phyloP scores from a whole-genome alignment of 2,329 filamentous ascomycete genomes.

The Fusarium torreyae region DNA sequence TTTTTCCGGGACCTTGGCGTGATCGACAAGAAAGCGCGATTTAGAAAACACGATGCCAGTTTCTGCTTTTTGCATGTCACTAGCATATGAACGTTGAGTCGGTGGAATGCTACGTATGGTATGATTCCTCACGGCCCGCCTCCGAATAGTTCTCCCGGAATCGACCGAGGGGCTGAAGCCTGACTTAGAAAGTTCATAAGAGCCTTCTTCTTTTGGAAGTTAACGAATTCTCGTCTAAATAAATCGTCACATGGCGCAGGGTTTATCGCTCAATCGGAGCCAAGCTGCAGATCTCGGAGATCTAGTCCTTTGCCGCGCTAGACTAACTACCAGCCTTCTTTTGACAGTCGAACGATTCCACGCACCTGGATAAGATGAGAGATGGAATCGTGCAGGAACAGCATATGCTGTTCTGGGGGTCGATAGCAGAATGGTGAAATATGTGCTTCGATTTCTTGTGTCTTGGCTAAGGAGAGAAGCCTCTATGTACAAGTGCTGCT shows the following conservation, averaged over 20 bases:
- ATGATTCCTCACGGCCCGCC: slow-evolving; percentile 1
- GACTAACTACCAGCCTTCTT: neutral
- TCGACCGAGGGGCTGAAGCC: slow-evolving; percentile 4
- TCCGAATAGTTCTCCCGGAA: slow-evolving; percentile 5
- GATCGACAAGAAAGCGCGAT: slow-evolving; percentile 1
- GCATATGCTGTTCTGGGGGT: neutral
- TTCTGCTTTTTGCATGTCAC: slow-evolving; percentile 11
- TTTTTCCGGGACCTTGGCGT: slow-evolving; percentile 9
- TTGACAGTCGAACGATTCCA: neutral
- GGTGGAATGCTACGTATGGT: slow-evolving; percentile 18
- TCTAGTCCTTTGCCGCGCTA: neutral
- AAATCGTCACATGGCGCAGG: neutral
- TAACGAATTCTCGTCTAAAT: neutral
- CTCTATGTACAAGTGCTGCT: neutral
- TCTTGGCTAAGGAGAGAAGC: neutral
- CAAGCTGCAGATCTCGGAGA: slow-evolving; percentile 20
- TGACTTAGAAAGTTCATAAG: slow-evolving; percentile 2
- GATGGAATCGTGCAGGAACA: neutral
- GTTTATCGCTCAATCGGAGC: neutral
- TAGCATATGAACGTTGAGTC: neutral
- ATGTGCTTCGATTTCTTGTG: too few relatives aligned
- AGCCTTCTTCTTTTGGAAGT: slow-evolving; percentile 9
- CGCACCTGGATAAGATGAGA: neutral
- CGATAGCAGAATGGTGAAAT: slow-evolving; percentile 1
- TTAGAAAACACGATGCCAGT: slow-evolving; percentile 2